Base-by-base conservation (phyloP, 2,329 filamentous ascomycete species). In the Metarhizium guizhouense region DNA sequence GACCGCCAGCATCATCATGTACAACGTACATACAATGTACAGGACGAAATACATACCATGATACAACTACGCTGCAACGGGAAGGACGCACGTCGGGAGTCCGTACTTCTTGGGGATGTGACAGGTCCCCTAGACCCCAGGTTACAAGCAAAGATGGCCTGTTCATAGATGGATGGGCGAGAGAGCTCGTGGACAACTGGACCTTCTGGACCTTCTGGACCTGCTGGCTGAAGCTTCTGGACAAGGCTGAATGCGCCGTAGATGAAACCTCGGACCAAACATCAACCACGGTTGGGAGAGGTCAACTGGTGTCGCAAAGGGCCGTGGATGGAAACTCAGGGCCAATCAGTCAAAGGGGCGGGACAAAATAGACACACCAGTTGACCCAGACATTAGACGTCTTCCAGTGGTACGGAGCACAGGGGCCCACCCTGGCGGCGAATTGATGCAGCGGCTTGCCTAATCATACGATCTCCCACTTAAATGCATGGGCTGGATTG, bases 401-500 rank as follows among this genome's bases (percentile, higher is more conserved):
- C 3, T 25, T 25, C 25, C 25, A 25, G 25, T 25, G 25, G 32
- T 34, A 34, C 32, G 10, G 32, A 11, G 32, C 25, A 25, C 25
- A 34, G 5, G 50, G 56, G 13, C 32, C 53, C 56, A 57, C 56
- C 52, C 29, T 47, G 49, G 50, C 36, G 32, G 32, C 32, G 32
- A 34, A 7, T 34, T 34, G 32, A 34, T 34, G 47, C 51, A 47
- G 48, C 54, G 34, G 54, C 48, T 25, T 54, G 52, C 51, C 56
- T 49, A 47, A 58, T 58, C 56, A 43, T 58, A 58, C 45, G 56
- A 58, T 58, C 48, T 52, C 49, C 48, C 52, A 53, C 47, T 49
- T 43, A 30, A 34, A 47, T 59, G 57, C 58, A 58, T 59, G 60
- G 56, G 56, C 40, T 56, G 47, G 50, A 36, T 53, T 54, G 32